These are phyloP conservation scores for Crucihimalaya himalaica DNA, from an alignment of 345 rosid genomes.

Conservation along the genomic window DNA sequence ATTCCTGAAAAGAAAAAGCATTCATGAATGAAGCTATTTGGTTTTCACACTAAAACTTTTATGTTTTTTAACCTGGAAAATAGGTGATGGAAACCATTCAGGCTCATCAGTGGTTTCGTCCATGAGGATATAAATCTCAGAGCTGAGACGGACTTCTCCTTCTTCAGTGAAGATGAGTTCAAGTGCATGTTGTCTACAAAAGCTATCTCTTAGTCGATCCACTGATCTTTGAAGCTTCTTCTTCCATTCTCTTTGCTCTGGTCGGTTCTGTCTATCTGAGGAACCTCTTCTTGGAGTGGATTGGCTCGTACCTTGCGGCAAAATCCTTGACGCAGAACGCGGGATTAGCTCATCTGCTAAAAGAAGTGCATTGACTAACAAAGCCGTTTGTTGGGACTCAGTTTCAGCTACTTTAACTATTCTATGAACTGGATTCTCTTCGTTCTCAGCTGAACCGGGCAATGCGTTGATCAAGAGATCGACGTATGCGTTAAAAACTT, in stretches of 20 bases:
- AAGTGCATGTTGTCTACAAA: conserved; percentile 90
- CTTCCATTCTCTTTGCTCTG: conserved; percentile 91
- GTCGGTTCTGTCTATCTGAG: conserved; percentile 63
- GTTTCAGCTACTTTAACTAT: conserved; percentile 79
- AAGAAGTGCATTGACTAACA: conserved; percentile 80
- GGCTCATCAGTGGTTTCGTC: conserved; percentile 68
- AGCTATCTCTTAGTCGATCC: conserved; percentile 83
- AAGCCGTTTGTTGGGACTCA: conserved; percentile 79
- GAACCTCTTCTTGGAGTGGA: conserved; percentile 61
- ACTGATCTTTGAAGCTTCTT: conserved; percentile 73
- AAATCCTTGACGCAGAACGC: conserved; percentile 70
- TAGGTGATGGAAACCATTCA: conserved; percentile 85
- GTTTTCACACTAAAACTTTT: neutral
- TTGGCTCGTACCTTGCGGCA: conserved; percentile 50
- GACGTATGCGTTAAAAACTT: conserved; percentile 66
- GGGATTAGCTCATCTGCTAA: conserved; percentile 90
- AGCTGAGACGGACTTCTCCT: conserved; percentile 68
- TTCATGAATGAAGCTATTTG: neutral
- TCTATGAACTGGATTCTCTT: conserved; percentile 59
- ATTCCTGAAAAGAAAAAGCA: conserved; percentile 52
- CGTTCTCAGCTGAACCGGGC: conserved; percentile 73
- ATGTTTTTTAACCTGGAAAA: conserved; percentile 54
- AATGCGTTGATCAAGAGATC: conserved; percentile 75
- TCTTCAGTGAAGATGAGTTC: conserved; percentile 86
- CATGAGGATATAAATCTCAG: conserved; percentile 57